Evolutionary conservation across 768 basidiomycete species (phyloP), one percentile per base, ranked within the genome.

Genomic region (Lyophyllum atratum): DNA sequence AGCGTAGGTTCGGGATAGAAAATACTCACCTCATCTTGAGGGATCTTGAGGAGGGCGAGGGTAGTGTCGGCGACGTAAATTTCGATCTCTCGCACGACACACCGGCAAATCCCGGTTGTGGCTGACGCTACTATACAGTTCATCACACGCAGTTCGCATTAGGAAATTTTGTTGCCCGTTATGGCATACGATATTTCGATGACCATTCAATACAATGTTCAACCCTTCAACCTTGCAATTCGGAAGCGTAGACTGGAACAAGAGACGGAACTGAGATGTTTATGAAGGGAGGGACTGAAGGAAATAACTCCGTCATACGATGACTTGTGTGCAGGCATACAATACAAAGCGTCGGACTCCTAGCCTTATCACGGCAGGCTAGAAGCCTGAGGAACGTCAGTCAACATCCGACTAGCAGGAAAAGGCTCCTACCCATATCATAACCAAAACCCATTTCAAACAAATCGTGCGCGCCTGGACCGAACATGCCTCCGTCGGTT

Each of bases 11-110:
- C 47, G 5, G 46, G 42, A 40, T 25, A 44, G 26, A 49, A 48
- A 29, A 58, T 49, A 76, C 81, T 68, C 68, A 86, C 85, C 85
- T 86, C 86, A 87, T 87, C 78, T 82, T 80, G 78, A 74, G 59
- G 73, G 67, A 72, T 73, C 74, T 77, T 74, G 75, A 76, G 70
- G 75, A 67, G 63, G 66, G 61, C 70, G 73, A 68, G 68, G 60
- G 61, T 68, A 69, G 52, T 70, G 69, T 39, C 61, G 68, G 64
- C 71, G 53, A 50, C 59, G 60, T 52, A 64, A 70, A 64, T 68
- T 72, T 71, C 65, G 58, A 50, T 55, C 55, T 56, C 52, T 47
- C 47, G 48, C 51, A 45, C 39, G 57, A 19, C 43, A 55, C 7
- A 33, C 46, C 74, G 76, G 78, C 66, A 73, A 69, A 39, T 63